phyloP scores from a whole-genome alignment of 805 yeast genomes.

The Kregervanrija pseudodelftensis region DNA sequence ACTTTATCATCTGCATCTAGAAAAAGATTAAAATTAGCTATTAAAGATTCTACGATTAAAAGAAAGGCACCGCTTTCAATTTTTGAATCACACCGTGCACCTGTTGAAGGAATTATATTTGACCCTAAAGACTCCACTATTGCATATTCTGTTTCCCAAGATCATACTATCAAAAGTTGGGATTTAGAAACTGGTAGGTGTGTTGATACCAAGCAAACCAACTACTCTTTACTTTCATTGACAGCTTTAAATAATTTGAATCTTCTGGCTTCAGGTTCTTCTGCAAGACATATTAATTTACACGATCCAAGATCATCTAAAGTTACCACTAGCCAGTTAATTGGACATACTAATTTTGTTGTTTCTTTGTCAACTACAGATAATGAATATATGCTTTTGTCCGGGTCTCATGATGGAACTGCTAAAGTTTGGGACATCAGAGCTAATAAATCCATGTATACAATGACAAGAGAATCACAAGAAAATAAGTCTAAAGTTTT shows the following conservation, averaged over 20 bases:
- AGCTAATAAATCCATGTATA: constrained; percentile 73
- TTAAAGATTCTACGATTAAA: constrained; percentile 66
- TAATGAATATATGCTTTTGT: constrained; percentile 73
- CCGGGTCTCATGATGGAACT: constrained; percentile 94
- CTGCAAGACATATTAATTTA: constrained; percentile 93
- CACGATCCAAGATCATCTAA: constrained; percentile 84
- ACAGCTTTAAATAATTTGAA: constrained; percentile 60
- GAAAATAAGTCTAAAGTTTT: constrained; percentile 61
- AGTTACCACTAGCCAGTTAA: constrained; percentile 60
- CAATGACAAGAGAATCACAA: constrained; percentile 66
- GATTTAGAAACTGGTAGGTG: constrained; percentile 82
- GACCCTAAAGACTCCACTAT: constrained; percentile 70
- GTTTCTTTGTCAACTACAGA: constrained; percentile 71
- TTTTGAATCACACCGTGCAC: constrained; percentile 74
- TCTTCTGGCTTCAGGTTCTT: constrained; percentile 85
- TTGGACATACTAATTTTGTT: constrained; percentile 90
- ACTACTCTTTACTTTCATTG: constrained; percentile 74
- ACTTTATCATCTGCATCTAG: constrained; percentile 67
- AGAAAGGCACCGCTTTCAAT: constrained; percentile 77
- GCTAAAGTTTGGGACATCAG: constrained; percentile 94
- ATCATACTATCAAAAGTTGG: constrained; percentile 94
- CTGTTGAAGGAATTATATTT: constrained; percentile 80
- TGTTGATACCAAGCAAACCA: constrained; percentile 82
- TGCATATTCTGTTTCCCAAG: constrained; percentile 91
- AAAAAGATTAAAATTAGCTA: constrained; percentile 78